A percentile compares a stretch with the other conserved stretches of the same genome.
phyloP scores from a whole-genome alignment of 441 rosid species.

The Melianthus villosus region DNA sequence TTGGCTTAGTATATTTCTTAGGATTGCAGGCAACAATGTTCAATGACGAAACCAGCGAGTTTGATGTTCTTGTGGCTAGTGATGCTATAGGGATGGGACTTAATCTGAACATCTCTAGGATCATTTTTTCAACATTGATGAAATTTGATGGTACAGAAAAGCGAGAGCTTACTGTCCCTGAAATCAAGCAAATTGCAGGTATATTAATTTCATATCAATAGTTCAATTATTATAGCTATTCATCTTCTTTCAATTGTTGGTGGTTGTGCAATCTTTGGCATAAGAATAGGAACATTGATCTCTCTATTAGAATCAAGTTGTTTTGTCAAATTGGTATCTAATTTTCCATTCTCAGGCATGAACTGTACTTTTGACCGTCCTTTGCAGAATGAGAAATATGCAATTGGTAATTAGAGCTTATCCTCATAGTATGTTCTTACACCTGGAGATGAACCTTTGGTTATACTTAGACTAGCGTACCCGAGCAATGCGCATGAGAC shows the following conservation, averaged over 20 bases:
- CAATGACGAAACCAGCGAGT: constrained; percentile 64
- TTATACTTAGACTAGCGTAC: too few relatives aligned
- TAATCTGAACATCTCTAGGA: constrained; percentile 79
- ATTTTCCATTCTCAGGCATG: too few relatives aligned
- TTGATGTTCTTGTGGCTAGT: constrained; percentile 94
- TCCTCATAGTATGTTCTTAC: too few relatives aligned
- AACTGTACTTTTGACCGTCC: too few relatives aligned
- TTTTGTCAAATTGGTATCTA: too few relatives aligned
- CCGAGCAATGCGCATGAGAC: too few relatives aligned
- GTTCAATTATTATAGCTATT: not conserved
- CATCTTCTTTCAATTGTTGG: not conserved
- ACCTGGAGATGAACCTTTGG: too few relatives aligned
- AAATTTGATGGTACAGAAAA: constrained; percentile 63
- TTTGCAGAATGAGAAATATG: too few relatives aligned
- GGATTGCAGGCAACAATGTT: constrained; percentile 75
- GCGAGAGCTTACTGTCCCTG: constrained; percentile 61
- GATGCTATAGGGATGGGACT: constrained; percentile 99
- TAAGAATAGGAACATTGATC: too few relatives aligned
- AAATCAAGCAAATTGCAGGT: constrained; percentile 97
- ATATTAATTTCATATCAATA: not conserved
- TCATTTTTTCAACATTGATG: constrained; percentile 62
- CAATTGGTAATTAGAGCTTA: too few relatives aligned
- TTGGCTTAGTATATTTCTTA: constrained; percentile 12
- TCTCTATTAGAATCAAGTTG: too few relatives aligned
- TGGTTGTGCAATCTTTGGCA: not conserved